phyloP scores from a whole-genome alignment of 75 land plant genomes.

The Sequoia sempervirens region DNA sequence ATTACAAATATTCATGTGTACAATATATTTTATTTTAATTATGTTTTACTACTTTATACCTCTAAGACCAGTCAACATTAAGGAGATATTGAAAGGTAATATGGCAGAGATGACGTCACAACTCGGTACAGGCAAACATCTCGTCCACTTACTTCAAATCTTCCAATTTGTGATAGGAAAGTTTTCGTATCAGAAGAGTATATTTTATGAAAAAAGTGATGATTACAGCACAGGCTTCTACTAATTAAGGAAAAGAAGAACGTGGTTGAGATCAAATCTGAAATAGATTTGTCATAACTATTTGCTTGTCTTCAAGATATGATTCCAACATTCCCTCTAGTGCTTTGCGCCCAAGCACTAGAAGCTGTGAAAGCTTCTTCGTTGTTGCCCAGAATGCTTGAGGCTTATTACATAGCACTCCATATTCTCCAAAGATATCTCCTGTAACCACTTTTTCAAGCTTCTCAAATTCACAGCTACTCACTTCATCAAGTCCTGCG shows the following conservation, averaged over 20 bases:
- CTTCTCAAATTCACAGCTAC: constrained; percentile 4
- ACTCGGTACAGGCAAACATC: too few species aligned
- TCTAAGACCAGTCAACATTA: too few species aligned
- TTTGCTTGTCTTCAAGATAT: not conserved
- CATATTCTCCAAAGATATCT: constrained; percentile 30
- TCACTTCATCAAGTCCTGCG: not conserved
- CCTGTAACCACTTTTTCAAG: constrained; percentile 16
- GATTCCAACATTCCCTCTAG: not conserved
- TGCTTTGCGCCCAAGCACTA: not conserved
- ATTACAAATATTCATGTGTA: too few species aligned
- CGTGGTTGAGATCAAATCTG: not conserved
- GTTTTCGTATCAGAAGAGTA: too few species aligned
- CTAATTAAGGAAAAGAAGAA: not conserved
- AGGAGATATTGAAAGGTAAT: too few species aligned
- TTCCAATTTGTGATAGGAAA: too few species aligned
- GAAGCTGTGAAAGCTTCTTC: constrained; percentile 22
- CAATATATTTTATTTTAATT: too few species aligned
- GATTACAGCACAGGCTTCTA: too few species aligned
- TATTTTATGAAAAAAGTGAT: too few species aligned
- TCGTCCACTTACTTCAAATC: too few species aligned
- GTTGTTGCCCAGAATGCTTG: constrained; percentile 29
- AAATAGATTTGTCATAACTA: not conserved
- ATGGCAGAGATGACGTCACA: too few species aligned
- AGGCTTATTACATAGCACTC: constrained; percentile 28
- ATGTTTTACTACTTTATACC: too few species aligned